phyloP scores from a whole-genome alignment of 1,284 basidiomycete species.

The Ustilago xerochloae region DNA sequence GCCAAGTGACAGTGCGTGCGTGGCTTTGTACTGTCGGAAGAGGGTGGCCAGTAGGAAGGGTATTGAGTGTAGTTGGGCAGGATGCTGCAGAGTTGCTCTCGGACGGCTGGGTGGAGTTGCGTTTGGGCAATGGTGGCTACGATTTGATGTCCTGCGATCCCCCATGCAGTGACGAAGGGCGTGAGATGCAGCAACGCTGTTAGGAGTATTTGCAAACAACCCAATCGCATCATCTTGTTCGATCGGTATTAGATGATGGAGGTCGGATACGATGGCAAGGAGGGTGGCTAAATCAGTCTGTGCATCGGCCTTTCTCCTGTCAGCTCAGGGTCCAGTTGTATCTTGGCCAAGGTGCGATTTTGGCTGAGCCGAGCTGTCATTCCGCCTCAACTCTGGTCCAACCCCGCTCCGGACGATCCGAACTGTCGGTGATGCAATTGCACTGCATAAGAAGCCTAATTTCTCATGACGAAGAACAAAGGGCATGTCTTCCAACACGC shows the following conservation, averaged over 20 bases:
- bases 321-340: conserved; percentile 19
- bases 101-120: conserved; percentile 80
- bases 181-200: conserved; percentile 10
- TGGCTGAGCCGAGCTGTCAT: conserved; percentile 17
- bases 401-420: no score
- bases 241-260: not conserved
- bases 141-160: conserved; percentile 81
- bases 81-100: conserved; percentile 76
- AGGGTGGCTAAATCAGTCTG: no score
- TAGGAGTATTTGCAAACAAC: not conserved
- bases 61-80: conserved; percentile 71
- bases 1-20: conserved; percentile 66
- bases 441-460: no score
- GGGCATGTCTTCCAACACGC: not conserved
- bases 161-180: conserved; percentile 57
- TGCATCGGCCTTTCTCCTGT: not conserved
- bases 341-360: not conserved
- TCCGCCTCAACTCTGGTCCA: not conserved
- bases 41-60: conserved; percentile 38
- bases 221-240: conserved; percentile 6
- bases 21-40: not conserved
- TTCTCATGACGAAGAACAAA: no score
- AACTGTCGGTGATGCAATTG: no score
- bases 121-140: conserved; percentile 92
- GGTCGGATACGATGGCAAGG: no score